Evolutionary conservation across 805 yeast genomes (phyloP), one percentile per base, ranked within the genome.

Genomic region (Saccharomycopsis malanga): DNA sequence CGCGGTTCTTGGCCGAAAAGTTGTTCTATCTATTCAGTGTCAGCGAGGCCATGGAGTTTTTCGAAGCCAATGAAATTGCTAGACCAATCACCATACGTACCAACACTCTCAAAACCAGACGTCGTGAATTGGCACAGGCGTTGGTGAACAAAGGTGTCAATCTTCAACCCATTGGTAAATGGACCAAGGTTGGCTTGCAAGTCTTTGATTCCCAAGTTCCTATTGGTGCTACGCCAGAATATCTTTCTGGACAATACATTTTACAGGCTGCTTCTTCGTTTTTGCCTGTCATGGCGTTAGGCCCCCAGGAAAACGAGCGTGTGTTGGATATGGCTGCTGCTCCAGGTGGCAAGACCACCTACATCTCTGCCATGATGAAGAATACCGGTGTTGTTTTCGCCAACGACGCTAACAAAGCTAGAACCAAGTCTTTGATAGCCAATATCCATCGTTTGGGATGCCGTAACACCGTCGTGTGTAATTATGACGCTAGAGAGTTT

Each of bases 181-280:
- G 99, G 99, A 88, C 98, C 21, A 93, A 93, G 67, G 98, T 93
- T 44, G 99, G 99, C 53, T 72, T 93, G 55, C 98, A 93, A 67
- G 82, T 93, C 45, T 93, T 91, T 63, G 99, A 93, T 62, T 89
- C 98, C 21, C 98, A 89, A 65, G 98, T 93, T n/a, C 98, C 99
- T 38, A 86, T 93, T 57, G 99, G 99, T 66, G 98, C 99, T 39
- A 93, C 99, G 6, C 98, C 99, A 38, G 99, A 93, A 68, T 93
- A 93, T 63, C 72, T 93, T 60, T 95, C 98, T 12, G 99, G 99
- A 60, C 96, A 93, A 61, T 93, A 93, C 68, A 93, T 93, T 53
- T 70, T 93, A 58, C 99, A 93, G 68, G 99, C 99, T 37, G 99
- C 99, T 20, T 89, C 97, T 4, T 89, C 98, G 7, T 93, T 91